phyloP scores from a whole-genome alignment of 306 rosid species.

The Parietaria judaica region DNA sequence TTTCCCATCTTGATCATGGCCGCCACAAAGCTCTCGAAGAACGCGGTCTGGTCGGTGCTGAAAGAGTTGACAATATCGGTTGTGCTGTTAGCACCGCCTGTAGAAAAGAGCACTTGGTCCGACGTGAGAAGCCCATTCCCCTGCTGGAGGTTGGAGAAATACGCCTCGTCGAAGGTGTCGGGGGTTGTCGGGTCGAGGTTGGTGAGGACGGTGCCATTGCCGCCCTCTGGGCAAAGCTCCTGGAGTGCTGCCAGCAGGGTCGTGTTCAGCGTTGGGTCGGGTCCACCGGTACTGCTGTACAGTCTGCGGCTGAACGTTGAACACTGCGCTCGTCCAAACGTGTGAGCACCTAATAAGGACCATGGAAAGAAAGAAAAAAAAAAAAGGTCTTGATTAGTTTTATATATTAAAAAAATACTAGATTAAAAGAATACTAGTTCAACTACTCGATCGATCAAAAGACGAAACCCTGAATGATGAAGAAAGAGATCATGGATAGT shows the following conservation, averaged over 20 bases:
- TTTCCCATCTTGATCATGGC: slow-evolving; percentile 24
- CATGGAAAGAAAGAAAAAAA: no score
- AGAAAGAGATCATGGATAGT: not conserved
- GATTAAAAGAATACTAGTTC: no score
- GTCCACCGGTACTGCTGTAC: not conserved
- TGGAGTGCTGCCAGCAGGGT: slow-evolving; percentile 9
- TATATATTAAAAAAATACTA: no score
- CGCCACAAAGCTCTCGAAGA: slow-evolving; percentile 17
- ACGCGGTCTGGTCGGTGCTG: not conserved
- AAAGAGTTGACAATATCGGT: slow-evolving; percentile 5
- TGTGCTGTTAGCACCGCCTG: slow-evolving; percentile 5
- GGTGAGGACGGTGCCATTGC: not conserved
- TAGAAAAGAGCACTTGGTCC: slow-evolving; percentile 20
- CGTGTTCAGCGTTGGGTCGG: slow-evolving; percentile 14
- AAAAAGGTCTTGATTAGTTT: no score
- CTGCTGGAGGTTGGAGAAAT: slow-evolving; percentile 18
- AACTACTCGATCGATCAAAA: no score
- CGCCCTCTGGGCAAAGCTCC: slow-evolving; percentile 13
- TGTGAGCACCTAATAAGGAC: slow-evolving; percentile 19
- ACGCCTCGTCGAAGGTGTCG: slow-evolving; percentile 3
- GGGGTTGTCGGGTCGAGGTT: slow-evolving; percentile 11
- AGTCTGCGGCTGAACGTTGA: not conserved
- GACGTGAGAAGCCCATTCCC: slow-evolving; percentile 4
- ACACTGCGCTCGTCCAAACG: slow-evolving; percentile 19
- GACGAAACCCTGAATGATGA: no score